These are phyloP conservation scores for Phytophthora pinifolia DNA, from an alignment of 352 stramenopile species.

Conservation along the genomic window DNA sequence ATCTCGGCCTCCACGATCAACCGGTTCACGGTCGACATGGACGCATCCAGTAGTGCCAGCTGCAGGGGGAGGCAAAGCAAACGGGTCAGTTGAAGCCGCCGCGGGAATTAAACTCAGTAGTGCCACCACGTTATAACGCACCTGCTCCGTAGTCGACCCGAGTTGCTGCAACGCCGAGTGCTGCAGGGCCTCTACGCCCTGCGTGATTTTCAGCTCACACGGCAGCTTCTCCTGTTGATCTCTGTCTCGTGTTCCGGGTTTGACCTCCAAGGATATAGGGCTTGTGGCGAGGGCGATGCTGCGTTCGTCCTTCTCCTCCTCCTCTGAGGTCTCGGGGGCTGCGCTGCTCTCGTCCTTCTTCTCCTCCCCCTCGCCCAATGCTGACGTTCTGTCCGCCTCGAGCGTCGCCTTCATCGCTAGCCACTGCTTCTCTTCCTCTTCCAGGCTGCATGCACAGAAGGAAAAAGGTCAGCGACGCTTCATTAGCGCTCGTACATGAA, in stretches of 20 bases:
- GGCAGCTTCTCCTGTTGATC: conserved; percentile 16
- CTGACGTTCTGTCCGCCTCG: conserved; percentile 26
- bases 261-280: neutral
- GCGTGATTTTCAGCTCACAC: conserved; percentile 49
- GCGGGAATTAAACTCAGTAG: neutral
- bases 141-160: conserved; percentile 43
- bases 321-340: conserved; percentile 7
- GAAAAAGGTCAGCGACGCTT: conserved; percentile 2
- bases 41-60: conserved; percentile 59
- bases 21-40: conserved; percentile 64
- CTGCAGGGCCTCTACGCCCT: conserved; percentile 49
- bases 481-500: too few relatives aligned
- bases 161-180: conserved; percentile 45
- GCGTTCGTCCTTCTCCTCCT: conserved; percentile 6
- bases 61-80: conserved; percentile 22
- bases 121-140: conserved; percentile 15
- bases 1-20: conserved; percentile 69
- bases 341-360: conserved; percentile 3
- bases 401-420: conserved; percentile 40
- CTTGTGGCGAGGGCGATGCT: conserved; percentile 5
- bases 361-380: conserved; percentile 2
- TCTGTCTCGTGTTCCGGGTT: conserved; percentile 1
- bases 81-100: conserved; percentile 15
- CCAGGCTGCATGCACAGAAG: conserved; percentile 29
- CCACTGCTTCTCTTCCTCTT: conserved; percentile 60